Evolutionary conservation across 2,329 filamentous ascomycete genomes (phyloP), one percentile per base, ranked within the genome.

Genomic region (Davidsoniella australis): DNA sequence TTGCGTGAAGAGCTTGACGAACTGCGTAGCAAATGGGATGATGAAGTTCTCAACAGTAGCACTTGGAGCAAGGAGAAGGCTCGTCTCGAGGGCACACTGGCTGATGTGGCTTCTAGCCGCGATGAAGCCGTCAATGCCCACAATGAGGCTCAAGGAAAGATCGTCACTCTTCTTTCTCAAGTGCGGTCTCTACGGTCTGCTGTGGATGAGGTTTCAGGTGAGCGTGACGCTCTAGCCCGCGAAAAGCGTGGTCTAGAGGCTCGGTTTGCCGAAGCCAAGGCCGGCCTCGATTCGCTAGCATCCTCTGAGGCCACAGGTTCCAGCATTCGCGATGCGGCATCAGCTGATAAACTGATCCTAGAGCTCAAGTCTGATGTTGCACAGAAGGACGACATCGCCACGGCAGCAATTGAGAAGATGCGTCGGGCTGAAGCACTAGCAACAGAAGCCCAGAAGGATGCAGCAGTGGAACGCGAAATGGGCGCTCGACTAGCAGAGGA

Each of bases 51-150:
- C 57, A 96, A 96, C 66, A 94, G 86, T 64, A 94, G 87, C 14
- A 94, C 89, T 0, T 96, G 91, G 88, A 88, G 88, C 10, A 98
- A 98, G 68, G 89, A 98, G 67, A 96, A 96, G 70, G 76, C 86
- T 14, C 81, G 89, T 14, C 73, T 98, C 39, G 89, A 96, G 62
- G 78, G 87, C 53, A 93, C 87, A 4, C 71, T 98, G 49, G 80
- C 89, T 46, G 87, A 95, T 61, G 76, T 96, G 29, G 82, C 84
- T 9, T 80, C 85, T 45, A 94, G 87, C n/a, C 80, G 89, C 2
- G 89, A 98, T 56, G 91, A 98, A 63, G 89, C 91, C 8, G 82
- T 87, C 46, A 81, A 79, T 57, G 89, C 91, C 0, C 91, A 98
- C 64, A 94, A 91, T 59, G 89, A 96, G 57, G 88, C 88, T 2